phyloP scores from a whole-genome alignment of 163 green algal species.

The Scenedesmus sp. region DNA sequence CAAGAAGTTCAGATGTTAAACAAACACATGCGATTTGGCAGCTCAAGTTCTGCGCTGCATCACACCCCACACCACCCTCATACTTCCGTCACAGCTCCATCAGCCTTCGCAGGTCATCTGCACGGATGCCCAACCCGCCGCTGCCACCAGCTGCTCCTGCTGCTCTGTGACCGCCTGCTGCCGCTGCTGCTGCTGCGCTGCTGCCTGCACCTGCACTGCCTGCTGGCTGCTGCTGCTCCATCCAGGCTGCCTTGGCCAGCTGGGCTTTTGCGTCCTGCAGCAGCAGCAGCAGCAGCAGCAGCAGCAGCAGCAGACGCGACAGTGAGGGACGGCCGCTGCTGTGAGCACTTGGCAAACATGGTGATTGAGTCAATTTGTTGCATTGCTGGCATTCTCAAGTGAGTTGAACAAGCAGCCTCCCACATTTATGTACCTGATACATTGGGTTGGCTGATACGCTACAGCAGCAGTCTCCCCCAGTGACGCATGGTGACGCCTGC shows the following conservation, averaged over 20 bases:
- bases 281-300: background rate
- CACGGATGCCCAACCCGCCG: background rate
- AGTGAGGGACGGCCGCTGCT: too few species aligned
- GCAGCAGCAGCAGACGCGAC: background rate
- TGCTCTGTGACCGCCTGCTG: background rate
- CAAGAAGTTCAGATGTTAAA: too few species aligned
- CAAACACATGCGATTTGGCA: too few species aligned
- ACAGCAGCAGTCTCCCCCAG: too few species aligned
- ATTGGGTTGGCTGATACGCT: too few species aligned
- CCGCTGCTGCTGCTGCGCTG: background rate
- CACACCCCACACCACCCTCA: background rate
- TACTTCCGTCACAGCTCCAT: conserved; percentile 3
- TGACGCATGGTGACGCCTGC: conserved; percentile 60
- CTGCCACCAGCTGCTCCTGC: background rate
- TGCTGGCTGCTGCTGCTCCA: conserved; percentile 28
- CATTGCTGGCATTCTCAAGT: too few species aligned
- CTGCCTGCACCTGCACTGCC: background rate
- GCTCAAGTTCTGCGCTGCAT: too few species aligned
- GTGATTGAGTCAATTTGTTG: too few species aligned
- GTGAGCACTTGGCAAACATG: too few species aligned
- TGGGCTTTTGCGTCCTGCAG: conserved; percentile 39
- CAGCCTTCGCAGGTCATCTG: conserved; percentile 29
- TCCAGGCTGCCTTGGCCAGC: conserved; percentile 42
- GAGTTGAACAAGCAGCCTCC: too few species aligned
- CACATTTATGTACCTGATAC: too few species aligned